These are phyloP conservation scores for Tetragonia tetragonoides DNA, from an alignment of 148 eudicot species.

Conservation along the genomic window DNA sequence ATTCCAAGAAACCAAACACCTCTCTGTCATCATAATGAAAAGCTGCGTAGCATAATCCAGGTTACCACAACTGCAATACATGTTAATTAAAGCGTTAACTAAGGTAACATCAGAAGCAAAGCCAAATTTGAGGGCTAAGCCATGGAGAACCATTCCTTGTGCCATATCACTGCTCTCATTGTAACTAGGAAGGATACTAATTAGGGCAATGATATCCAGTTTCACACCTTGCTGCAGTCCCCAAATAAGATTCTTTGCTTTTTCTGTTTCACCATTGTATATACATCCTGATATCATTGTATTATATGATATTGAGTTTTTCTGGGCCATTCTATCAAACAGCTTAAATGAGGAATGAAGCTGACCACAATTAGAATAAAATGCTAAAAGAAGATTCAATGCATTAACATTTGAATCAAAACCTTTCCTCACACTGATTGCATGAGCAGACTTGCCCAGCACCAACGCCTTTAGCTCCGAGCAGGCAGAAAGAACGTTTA, in stretches of 20 bases:
- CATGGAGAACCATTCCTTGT: slow-evolving; percentile 53
- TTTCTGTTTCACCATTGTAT: slow-evolving; percentile 36
- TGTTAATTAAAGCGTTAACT: slow-evolving; percentile 55
- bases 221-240: slow-evolving; percentile 50
- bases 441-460: slow-evolving; percentile 70
- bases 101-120: slow-evolving; percentile 39
- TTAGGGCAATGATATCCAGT: slow-evolving; percentile 52
- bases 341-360: slow-evolving; percentile 35
- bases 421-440: slow-evolving; percentile 43
- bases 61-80: slow-evolving; percentile 51
- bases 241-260: slow-evolving; percentile 30
- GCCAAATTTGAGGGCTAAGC: slow-evolving; percentile 43
- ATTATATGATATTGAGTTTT: slow-evolving; percentile 62
- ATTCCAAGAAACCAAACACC: slow-evolving; percentile 61
- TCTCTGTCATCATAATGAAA: slow-evolving; percentile 39
- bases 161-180: slow-evolving; percentile 29
- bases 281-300: slow-evolving; percentile 64
- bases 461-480: slow-evolving; percentile 37
- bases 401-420: slow-evolving; percentile 42
- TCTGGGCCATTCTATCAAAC: slow-evolving; percentile 41
- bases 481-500: slow-evolving; percentile 60
- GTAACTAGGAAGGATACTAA: slow-evolving; percentile 54
- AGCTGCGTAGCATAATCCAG: slow-evolving; percentile 33
- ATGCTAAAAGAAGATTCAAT: slow-evolving; percentile 54
- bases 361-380: slow-evolving; percentile 47